Conservation (phyloP, 192 early-diverging fungal genomes). For the Podila minutissima region DNA sequence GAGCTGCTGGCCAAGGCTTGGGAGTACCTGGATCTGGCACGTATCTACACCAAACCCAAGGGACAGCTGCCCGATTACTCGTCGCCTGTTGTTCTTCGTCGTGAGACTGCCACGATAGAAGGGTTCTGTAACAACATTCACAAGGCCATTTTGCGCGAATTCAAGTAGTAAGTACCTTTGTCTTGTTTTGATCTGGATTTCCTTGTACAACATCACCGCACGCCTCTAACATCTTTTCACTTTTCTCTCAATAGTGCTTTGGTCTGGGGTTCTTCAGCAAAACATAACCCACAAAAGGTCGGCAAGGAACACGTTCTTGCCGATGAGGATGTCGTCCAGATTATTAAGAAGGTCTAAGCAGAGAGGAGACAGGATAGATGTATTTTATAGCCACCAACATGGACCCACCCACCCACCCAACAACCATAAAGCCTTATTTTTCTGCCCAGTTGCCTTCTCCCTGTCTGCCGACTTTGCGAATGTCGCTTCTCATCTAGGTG, state of each 20-base stretch:
- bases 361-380: not conserved
- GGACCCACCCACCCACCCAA: no score
- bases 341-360: constrained; percentile 69
- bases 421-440: no score
- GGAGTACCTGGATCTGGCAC: constrained; percentile 58
- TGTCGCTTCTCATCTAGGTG: no score
- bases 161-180: constrained; percentile 73
- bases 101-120: constrained; percentile 73
- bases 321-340: constrained; percentile 98
- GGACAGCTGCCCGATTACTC: constrained; percentile 95
- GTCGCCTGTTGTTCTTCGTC: constrained; percentile 89
- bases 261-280: constrained; percentile 96
- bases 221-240: not conserved
- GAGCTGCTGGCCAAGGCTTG: constrained; percentile 90
- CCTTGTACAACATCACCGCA: not conserved
- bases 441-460: no score
- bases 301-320: constrained; percentile 89
- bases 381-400: no score
- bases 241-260: constrained; percentile 64
- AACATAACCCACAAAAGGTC: constrained; percentile 98
- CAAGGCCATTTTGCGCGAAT: constrained; percentile 90
- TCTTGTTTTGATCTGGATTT: not conserved
- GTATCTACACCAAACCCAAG: constrained; percentile 88
- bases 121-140: constrained; percentile 99
- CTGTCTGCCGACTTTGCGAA: no score